Base-by-base conservation (phyloP, 345 rosid species). In the Lepidium sativum region DNA sequence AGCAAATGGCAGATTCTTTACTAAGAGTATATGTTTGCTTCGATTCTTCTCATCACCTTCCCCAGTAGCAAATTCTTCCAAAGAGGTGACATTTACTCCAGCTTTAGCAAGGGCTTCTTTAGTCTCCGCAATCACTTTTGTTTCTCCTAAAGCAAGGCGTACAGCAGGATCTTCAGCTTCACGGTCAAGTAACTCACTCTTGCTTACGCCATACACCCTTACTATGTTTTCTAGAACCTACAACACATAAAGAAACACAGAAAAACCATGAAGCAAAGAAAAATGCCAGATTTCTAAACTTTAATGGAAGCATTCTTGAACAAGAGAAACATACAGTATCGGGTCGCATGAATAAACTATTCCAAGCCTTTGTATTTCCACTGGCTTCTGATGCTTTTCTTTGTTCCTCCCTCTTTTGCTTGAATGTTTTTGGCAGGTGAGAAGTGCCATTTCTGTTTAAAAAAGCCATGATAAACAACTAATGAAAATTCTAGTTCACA, bases 101-200 rank as follows among this genome's bases (percentile, higher is more conserved):
- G 95, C 88, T 75, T 79, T 83, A 6, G 81, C 21, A 69, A 94
- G 83, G 67, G 96, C 82, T 27, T 79, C 86, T 80, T 92, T 94
- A 10, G 99, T 94, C 74, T 94, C 90, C 7, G 87, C 89, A 63
- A 94, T 81, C 68, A 90, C 97, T 83, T 90, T 96, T 48, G 97
- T 86, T 82, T 94, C 97, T 54, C 86, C 99, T 80, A 94, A 77
- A 73, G 99, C 99, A 72, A 87, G 77, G 49, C 96, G 99, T 32
- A 90, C 97, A 23, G 95, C 96, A 78, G 87, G 96, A 80, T 90
- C 99, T 81, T 84, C 88, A 42, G 90, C 79, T 70, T 87, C 95
- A 42, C 81, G 83, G 76, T 90, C 96, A 71, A 94, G 96, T 21
- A 94, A 80, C 63, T 94, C 95, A 77, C 97, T 79, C 81, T 94